Evolutionary conservation across 2,329 filamentous ascomycete genomes (phyloP).

Genomic region (Penicillium sp.): DNA sequence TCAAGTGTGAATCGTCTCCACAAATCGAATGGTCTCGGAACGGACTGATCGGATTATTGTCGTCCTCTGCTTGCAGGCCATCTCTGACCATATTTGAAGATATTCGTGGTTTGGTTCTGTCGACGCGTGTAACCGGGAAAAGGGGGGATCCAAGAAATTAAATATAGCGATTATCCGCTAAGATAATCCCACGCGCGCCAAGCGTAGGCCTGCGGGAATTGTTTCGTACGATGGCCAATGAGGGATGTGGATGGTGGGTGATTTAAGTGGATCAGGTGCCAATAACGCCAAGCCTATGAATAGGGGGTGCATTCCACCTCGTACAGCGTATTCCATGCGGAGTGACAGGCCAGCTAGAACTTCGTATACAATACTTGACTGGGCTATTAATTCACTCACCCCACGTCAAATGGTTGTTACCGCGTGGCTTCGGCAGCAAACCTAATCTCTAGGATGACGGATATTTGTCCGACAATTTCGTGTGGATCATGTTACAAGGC

Average conservation of each 20-base stretch:
- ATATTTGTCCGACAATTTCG: neutral
- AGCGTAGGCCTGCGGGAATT: constrained; percentile 4
- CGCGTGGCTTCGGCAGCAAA: neutral
- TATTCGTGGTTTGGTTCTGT: neutral
- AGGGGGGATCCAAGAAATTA: neutral
- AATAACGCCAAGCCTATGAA: neutral
- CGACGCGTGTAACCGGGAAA: neutral
- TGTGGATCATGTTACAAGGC: neutral
- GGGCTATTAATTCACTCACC: neutral
- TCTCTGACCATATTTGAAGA: constrained; percentile 3
- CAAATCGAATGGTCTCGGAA: neutral
- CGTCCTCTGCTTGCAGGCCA: neutral
- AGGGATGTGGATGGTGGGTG: neutral
- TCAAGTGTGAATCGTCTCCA: constrained; percentile 1
- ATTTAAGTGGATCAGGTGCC: neutral
- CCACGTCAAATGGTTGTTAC: neutral
- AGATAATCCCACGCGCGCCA: neutral
- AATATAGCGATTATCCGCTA: neutral
- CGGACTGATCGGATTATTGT: neutral
- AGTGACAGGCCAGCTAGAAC: neutral
- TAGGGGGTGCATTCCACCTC: neutral
- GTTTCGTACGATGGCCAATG: neutral
- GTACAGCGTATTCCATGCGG: neutral
- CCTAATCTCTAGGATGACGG: neutral
- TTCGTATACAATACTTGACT: neutral